phyloP scores from a whole-genome alignment of 2,329 filamentous ascomycete genomes.

The Zopfia rhizophila region DNA sequence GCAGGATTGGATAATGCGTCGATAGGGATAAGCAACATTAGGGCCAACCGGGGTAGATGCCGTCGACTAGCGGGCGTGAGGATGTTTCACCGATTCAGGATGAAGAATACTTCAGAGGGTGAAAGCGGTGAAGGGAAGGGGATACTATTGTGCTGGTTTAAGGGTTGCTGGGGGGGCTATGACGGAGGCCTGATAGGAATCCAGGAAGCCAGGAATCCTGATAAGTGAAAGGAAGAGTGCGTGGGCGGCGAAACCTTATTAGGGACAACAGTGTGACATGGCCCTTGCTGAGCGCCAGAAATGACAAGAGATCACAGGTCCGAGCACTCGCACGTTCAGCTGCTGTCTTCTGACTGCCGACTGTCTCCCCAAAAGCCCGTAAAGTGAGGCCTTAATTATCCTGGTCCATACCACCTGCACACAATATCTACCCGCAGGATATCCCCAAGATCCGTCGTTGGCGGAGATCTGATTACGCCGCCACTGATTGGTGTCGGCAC shows the following conservation, averaged over 20 bases:
- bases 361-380: no score
- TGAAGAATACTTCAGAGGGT: no score
- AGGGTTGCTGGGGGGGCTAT: not conserved
- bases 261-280: slow-evolving; percentile 15
- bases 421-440: slow-evolving; percentile 15
- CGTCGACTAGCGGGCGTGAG: slow-evolving; percentile 29
- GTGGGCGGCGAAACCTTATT: slow-evolving; percentile 9
- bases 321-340: no score
- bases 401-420: slow-evolving; percentile 4
- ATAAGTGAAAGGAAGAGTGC: slow-evolving; percentile 4
- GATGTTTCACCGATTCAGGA: slow-evolving; percentile 7
- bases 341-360: no score
- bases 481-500: slow-evolving; percentile 25
- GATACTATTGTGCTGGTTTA: no score
- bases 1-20: slow-evolving; percentile 43
- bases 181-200: slow-evolving; percentile 1
- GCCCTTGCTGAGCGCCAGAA: slow-evolving; percentile 15
- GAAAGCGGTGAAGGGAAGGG: no score
- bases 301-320: slow-evolving; percentile 17
- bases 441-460: no score
- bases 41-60: slow-evolving; percentile 36
- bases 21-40: slow-evolving; percentile 40
- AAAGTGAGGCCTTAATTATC: no score
- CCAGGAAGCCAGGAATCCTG: slow-evolving; percentile 3
- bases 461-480: no score